Evolutionary conservation across 169 alveolate species (phyloP), one percentile per base, ranked within the genome.

Genomic region (Hepatocystis sp.): DNA sequence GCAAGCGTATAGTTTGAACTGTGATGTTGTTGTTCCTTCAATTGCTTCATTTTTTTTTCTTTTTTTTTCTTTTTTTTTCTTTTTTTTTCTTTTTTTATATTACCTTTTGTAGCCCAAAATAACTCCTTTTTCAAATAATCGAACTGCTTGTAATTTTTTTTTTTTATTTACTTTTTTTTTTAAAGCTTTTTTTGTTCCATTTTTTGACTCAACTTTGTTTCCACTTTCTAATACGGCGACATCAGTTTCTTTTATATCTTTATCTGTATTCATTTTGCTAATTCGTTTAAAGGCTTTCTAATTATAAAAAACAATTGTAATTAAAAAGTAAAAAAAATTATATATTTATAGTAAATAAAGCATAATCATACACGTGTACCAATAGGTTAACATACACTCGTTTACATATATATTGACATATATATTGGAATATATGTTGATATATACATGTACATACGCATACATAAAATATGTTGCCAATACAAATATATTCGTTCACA

Each of bases 61-160:
- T 53, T 7, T 36, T 34, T 47, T 21, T 4, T 25, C 10, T 3
- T n/a, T n/a, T n/a, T n/a, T n/a, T n/a, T n/a, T n/a, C 30, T n/a
- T 19, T 58, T 15, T 0, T 42, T 53, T 36, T 66, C n/a, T 19
- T 76, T 49, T 39, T 28, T 49, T 51, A n/a, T 39, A 84, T 42
- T 71, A 94, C 96, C 98, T 91, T 93, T 96, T 95, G 95, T 95
- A 95, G 21, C 98, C 98, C 86, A 94, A 91, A 84, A 94, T 93
- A n/a, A 93, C 92, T 46, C 97, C 98, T 84, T 93, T 94, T 66
- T 96, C 94, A 85, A 95, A 96, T 32, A 95, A 96, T 84, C 98
- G 92, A 39, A 95, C 94, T 32, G 97, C 97, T 91, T 94, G 94
- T 81, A 91, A 91, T 66, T 91, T 93, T 67, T 89, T 63, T 13